Evolutionary conservation across 2,329 filamentous ascomycete species (phyloP).

Genomic region (Fusarium sterilihyphosum): DNA sequence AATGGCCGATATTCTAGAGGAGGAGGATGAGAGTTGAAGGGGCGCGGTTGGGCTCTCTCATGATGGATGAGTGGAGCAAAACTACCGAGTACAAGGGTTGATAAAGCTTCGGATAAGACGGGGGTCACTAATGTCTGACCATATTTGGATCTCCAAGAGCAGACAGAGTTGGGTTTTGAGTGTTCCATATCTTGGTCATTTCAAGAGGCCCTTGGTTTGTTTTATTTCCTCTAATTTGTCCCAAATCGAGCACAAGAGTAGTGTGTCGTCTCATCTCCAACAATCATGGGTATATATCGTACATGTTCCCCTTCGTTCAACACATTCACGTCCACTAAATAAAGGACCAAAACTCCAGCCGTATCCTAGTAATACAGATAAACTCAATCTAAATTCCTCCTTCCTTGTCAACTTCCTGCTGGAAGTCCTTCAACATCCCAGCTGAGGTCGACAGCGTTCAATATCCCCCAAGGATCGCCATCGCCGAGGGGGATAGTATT

Average conservation of each 20-base stretch:
- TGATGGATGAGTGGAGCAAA: slow-evolving; percentile 21
- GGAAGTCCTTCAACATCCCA: slow-evolving; percentile 35
- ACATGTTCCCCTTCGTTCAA: slow-evolving; percentile 17
- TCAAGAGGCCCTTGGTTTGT: background rate
- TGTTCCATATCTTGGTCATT: background rate
- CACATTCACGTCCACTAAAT: background rate
- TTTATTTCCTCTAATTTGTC: background rate
- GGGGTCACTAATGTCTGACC: background rate
- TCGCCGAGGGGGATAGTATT: slow-evolving; percentile 35
- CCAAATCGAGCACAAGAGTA: slow-evolving; percentile 27
- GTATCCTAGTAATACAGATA: background rate
- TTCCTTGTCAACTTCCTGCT: background rate
- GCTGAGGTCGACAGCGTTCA: slow-evolving; percentile 41
- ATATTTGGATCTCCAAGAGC: background rate
- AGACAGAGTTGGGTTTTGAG: background rate
- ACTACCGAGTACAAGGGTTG: background rate
- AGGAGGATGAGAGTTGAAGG: background rate
- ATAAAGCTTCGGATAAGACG: slow-evolving; percentile 20
- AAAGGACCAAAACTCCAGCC: slow-evolving; percentile 1
- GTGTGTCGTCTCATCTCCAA: slow-evolving; percentile 9
- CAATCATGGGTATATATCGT: slow-evolving; percentile 29
- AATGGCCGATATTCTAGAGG: background rate
- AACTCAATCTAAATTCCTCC: background rate
- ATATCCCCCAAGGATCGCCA: slow-evolving; percentile 44
- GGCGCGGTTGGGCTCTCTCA: background rate